Base-by-base conservation (phyloP, 176 grass and related monocot species). In the Chrysopogon serrulatus region DNA sequence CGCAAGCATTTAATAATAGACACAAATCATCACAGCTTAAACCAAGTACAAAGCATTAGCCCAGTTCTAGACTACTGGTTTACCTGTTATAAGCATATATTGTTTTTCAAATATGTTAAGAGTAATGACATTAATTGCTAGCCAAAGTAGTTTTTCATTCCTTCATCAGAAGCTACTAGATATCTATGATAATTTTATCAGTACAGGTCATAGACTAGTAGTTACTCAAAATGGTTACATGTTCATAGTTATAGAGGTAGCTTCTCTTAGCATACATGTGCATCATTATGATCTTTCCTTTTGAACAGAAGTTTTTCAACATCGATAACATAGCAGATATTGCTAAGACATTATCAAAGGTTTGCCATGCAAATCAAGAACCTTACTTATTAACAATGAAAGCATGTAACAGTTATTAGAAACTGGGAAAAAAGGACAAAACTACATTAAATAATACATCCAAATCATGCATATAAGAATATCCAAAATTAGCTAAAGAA, bases 401-500 rank as follows among this genome's bases (percentile, higher is more conserved):
- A 80, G 4, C 0, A 19, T 54, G 32, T 49, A 49, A 26, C 65
- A 32, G 0, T 65, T 62, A 17, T 65, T 54, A 34, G 21, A 28
- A 44, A 57, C 54, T 34, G 15, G 7, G 21, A 11, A 1, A 47
- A 47, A 71, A 35, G 15, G 45, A 84, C 21, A 43, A 41, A 53
- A 30, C 71, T 35, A 57, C 48, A 72, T 32, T 72, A 26, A 65
- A 73, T 33, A 72, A 23, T 23, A 57, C 27, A 35, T 39, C 21
- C 35, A 73, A 3, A 73, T 9, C 43, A 78, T 75, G 48, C 53
- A 65, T 36, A 73, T 59, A 79, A 23, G 33, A 48, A 44, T 40
- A 84, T 79, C 21, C 36, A 88, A 11, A 57, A 56, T 2, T 6
- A 0, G 1, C 56, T 35, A 66, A 83, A 88, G n/a, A 62, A 83